These are phyloP conservation scores for Medicago truncatula DNA, from an alignment of 306 rosid species.

Conservation along the genomic window DNA sequence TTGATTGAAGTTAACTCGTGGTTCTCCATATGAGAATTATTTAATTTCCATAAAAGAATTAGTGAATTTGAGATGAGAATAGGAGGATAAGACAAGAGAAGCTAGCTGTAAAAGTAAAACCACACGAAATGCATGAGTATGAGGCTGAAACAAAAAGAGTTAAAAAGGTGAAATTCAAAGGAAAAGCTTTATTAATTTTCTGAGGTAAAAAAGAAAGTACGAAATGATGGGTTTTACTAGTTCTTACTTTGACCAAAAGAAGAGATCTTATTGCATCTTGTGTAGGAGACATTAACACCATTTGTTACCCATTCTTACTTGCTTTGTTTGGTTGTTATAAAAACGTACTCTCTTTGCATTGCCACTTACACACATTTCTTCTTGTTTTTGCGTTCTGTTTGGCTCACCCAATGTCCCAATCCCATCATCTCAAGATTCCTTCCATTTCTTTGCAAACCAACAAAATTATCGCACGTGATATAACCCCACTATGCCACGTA, in stretches of 20 bases:
- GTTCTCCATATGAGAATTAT: background rate
- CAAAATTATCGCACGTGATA: conserved; percentile 46
- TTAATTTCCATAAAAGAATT: background rate
- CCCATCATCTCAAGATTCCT: conserved; percentile 43
- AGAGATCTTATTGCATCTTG: conserved; percentile 38
- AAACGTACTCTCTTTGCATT: background rate
- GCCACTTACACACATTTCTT: conserved; percentile 47
- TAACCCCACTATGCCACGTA: conserved; percentile 31
- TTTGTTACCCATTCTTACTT: conserved; percentile 10
- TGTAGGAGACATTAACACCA: conserved; percentile 39
- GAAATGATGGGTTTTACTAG: conserved; percentile 37
- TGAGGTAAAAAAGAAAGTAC: conserved; percentile 22
- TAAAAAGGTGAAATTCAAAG: conserved; percentile 19
- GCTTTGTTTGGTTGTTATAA: conserved; percentile 26
- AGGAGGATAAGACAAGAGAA: conserved; percentile 6
- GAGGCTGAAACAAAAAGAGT: conserved; percentile 23
- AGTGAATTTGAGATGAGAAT: background rate
- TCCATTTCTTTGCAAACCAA: conserved; percentile 33
- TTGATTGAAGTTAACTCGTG: background rate
- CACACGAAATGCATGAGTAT: conserved; percentile 41
- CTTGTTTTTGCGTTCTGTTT: conserved; percentile 44
- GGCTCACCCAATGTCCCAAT: conserved; percentile 33
- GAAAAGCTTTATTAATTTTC: background rate
- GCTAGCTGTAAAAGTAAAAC: background rate
- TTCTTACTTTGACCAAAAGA: conserved; percentile 43